Base-by-base conservation (phyloP, 2,329 filamentous ascomycete species). In the Fusarium ramigenum region DNA sequence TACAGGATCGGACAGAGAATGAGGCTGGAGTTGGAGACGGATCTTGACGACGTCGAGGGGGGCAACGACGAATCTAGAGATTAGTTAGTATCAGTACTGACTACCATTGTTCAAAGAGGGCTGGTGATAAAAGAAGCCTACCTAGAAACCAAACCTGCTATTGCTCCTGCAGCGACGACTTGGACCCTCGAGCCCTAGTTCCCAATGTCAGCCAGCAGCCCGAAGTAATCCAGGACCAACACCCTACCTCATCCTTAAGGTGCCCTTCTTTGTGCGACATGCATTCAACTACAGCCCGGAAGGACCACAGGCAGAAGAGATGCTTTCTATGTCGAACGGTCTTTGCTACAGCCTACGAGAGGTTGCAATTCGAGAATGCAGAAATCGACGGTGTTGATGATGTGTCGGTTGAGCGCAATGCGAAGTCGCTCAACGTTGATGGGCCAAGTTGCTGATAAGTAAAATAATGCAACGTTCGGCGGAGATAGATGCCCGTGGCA, bases 21-120 rank as follows among this genome's bases (percentile, higher is more conserved):
- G 93, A 49, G 93, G 90, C 83, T 98, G 96, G 23, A 99, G 91
- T 82, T 99, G 96, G 50, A 98, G 91, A 52, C 96, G 93, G 84
- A 99, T 99, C 86, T 99, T 98, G 84, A 98, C 91, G 72, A 99
- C 96, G 83, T 99, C 96, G 75, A 99, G 93, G 60, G 96, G 96
- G 23, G 96, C 94, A 80, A 98, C 92, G 79, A 96, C 90, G 86
- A 99, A 98, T 81, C 93, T 95, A 46, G 76, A 39, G 58, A 12
- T 19, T 28, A 54, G 4, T 53, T 25, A 54, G 32, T 30, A 70
- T 78, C 65, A 78, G 69, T 62, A 9, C 40, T 61, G 12, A 47
- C 14, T 12, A 53, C 11, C 66, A 18, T 37, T 43, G 47, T 28
- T 40, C 46, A 34, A 28, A 46, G 34, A 50, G 34, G 54, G 32